Evolutionary conservation across 1,284 basidiomycete genomes (phyloP), one percentile per base, ranked within the genome.

Genomic region (Cronartium quercuum): DNA sequence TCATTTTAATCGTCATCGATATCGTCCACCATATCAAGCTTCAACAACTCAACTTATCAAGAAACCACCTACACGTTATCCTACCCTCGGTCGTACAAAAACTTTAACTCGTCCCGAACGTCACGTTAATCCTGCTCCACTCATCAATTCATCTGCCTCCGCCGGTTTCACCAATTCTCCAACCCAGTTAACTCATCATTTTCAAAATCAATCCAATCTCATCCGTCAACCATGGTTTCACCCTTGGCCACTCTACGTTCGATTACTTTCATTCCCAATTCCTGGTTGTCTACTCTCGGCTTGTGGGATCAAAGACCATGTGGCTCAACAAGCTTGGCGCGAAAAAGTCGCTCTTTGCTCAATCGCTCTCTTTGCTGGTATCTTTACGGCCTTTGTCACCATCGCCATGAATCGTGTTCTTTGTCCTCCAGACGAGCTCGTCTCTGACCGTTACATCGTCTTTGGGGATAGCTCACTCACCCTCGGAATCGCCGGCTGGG

Each of bases 51-150:
- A 51, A 51, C 47, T 21, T 51, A 51, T 21, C 3, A 61, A 18
- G 13, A 61, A 61, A 64, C 35, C 7, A 38, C 6, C 38, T 3
- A 40, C 18, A 24, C 37, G 6, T 44, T 13, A 40, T 66, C 76
- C 75, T 47, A 78, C 80, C 18, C 80, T 84, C 34, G 82, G 80
- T 37, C 87, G 94, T 76, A 91, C 90, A 80, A 97, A 96, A 85
- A 98, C 95, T 2, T 88, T 99, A 78, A 98, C 92, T 68, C 87
- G 93, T 71, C 96, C 95, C 78, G 95, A 98, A 84, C 89, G 95
- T 75, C 87, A 91, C 81, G 91, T 97, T 76, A 92, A 92, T 10
- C 91, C 93, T 51, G 90, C 91, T 13, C 95, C 96, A 0, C 88
- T 99, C 79, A 94, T 99, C 80, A 94, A 92, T 75, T 88, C 80